A percentile compares a stretch with the other conserved stretches of the same genome.
phyloP scores from a whole-genome alignment of 2,329 filamentous ascomycete genomes.

The Cladophialophora carrionii region DNA sequence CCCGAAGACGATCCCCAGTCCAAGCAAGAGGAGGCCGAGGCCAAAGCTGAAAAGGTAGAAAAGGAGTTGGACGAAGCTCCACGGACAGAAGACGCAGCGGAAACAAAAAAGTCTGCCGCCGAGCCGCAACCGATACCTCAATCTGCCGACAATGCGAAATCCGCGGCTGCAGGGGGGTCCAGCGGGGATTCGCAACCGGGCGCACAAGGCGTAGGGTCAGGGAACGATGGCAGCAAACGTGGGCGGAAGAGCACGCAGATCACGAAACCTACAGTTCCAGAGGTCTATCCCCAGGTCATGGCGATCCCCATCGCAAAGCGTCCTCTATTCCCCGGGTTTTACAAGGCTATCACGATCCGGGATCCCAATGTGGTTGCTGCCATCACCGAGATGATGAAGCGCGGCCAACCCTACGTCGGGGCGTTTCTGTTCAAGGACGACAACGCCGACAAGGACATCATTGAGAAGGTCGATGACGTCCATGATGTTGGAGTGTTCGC shows the following conservation, averaged over 20 bases:
- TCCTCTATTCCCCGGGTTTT: slow-evolving; percentile 94
- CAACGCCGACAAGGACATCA: slow-evolving; percentile 88
- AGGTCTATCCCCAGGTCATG: slow-evolving; percentile 96
- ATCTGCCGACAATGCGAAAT: slow-evolving; percentile 49
- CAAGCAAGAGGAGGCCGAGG: slow-evolving; percentile 46
- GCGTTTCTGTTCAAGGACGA: slow-evolving; percentile 98
- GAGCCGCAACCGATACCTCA: slow-evolving; percentile 52
- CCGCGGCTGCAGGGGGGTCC: slow-evolving; percentile 39
- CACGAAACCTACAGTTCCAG: slow-evolving; percentile 85
- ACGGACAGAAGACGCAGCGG: slow-evolving; percentile 42
- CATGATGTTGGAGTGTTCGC: slow-evolving; percentile 97
- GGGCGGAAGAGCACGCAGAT: slow-evolving; percentile 72
- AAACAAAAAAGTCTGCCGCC: slow-evolving; percentile 53
- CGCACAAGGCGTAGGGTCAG: slow-evolving; percentile 44
- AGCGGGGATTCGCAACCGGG: slow-evolving; percentile 53
- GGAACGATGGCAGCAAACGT: slow-evolving; percentile 67
- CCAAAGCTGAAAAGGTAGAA: slow-evolving; percentile 53
- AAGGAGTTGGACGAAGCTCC: slow-evolving; percentile 45
- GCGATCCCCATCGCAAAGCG: slow-evolving; percentile 93
- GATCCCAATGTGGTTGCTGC: slow-evolving; percentile 89
- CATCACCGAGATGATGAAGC: slow-evolving; percentile 94
- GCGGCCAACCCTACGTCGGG: slow-evolving; percentile 94
- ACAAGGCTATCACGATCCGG: slow-evolving; percentile 96
- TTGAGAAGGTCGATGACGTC: slow-evolving; percentile 86
- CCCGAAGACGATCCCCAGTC: slow-evolving; percentile 48